Base-by-base conservation (phyloP, 495 filamentous ascomycete genomes). In the Chaetomium tenue region DNA sequence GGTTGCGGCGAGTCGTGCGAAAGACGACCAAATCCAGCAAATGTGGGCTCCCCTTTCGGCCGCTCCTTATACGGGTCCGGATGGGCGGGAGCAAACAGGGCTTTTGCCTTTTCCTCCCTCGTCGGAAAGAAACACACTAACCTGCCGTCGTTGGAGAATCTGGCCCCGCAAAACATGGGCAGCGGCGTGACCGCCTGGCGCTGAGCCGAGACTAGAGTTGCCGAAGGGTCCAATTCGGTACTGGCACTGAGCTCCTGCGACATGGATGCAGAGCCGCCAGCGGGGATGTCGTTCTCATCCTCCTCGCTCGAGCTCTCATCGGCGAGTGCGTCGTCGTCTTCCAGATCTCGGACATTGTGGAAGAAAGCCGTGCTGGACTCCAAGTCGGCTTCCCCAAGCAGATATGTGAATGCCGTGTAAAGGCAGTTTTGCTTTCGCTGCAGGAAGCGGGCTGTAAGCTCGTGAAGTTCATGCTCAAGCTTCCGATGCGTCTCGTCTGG, bases 1-100 rank as follows among this genome's bases (percentile, higher is more conserved):
- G 77, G 74, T n/a, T 77, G 76, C 40, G 81, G 76, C 8, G 76
- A 79, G 61, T 83, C 79, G 42, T 79, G 78, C 11, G 79, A 71
- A 18, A 97, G 77, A 26, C 91, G 86, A n/a, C 92, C 92, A 78
- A 97, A 97, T 2, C 88, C 87, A 66, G 93, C 91, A 79, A 97
- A 97, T 8, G 88, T 85, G 60, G 85, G 87, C 55, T 88, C 86
- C 54, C 82, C 84, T 70, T 84, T 84, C 0, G 83, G 83, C 47
- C 86, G 81, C 25, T 87, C 87, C 68, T 81, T 84, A 63, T 85
- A 83, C 50, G 82, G 82, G 47, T 88, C 84, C 5, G 82, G 80
- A 23, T 88, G 73, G 9, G 87, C 79, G 42, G 87, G 69, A 2
- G 74, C 82, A 28, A 92, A 81, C 15, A 91, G 70, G 15, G 84